Evolutionary conservation across 2,329 filamentous ascomycete species (phyloP), one percentile per base, ranked within the genome.

Genomic region (Dactylellina haptotyla): DNA sequence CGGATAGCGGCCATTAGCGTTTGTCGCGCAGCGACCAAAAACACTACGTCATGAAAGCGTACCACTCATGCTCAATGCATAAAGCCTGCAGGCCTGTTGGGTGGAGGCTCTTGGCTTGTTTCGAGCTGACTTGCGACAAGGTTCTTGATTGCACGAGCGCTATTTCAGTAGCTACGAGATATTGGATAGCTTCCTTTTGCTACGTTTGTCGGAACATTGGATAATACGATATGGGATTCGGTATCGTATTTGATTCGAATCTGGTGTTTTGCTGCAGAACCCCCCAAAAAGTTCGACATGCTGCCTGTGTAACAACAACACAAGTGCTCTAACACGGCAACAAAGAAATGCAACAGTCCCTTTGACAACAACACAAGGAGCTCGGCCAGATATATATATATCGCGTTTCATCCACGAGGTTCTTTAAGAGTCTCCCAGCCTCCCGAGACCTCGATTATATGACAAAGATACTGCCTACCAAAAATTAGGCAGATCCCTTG

Each of bases 11-110:
- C 30, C 45, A 37, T 59, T 54, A 43, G 51, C 39, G 41, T 51
- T 18, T 16, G 23, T 37, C 30, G 28, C 16, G 28, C 12, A 20
- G 62, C 34, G n/a, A 51, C 16, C 26, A 37, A 41, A 39, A 51
- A 48, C 34, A 41, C 53, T 39, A 67, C 63, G 63, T 67, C 63
- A 67, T 67, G 30, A 25, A 50, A 57, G 50, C 43, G 39, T 20
- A 34, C 26, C 34, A 16, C 30, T 20, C 48, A 34, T 41, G n/a
- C 10, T 5, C 26, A n/a, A n/a, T n/a, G n/a, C n/a, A n/a, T n/a
- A n/a, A n/a, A n/a, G n/a, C n/a, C n/a, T n/a, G n/a, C n/a, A n/a
- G n/a, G n/a, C n/a, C n/a, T n/a, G n/a, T n/a, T n/a, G n/a, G n/a
- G n/a, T n/a, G n/a, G n/a, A n/a, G n/a, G 46, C 20, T 50, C 48